These are phyloP conservation scores for Penicillium mononematosum DNA, from an alignment of 495 filamentous ascomycete genomes.

Conservation along the genomic window DNA sequence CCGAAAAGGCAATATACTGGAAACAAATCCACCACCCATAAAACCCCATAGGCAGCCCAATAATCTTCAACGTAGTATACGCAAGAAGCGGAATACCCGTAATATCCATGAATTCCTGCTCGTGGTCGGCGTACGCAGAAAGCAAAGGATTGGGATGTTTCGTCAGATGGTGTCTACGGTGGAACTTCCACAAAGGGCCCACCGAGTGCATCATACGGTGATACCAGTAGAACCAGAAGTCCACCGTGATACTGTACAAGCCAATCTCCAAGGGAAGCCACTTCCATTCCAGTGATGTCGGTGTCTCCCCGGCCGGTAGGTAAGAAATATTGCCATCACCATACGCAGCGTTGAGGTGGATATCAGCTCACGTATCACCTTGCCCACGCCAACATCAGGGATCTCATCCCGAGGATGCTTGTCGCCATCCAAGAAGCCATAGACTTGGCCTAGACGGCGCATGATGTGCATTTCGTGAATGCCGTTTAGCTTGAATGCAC, in stretches of 20 bases:
- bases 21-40: constrained; percentile 35
- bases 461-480: constrained; percentile 31
- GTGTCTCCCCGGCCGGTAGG: constrained; percentile 39
- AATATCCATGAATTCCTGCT: constrained; percentile 34
- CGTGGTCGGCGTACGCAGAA: constrained; percentile 30
- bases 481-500: constrained; percentile 25
- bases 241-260: constrained; percentile 28
- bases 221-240: constrained; percentile 36
- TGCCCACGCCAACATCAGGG: constrained; percentile 27
- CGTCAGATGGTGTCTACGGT: constrained; percentile 30
- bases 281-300: constrained; percentile 18
- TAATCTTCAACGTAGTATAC: constrained; percentile 23
- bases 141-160: constrained; percentile 33
- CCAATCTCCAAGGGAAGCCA: constrained; percentile 31
- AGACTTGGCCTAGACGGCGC: constrained; percentile 26
- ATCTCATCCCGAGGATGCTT: constrained; percentile 31
- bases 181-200: constrained; percentile 27
- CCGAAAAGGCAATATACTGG: constrained; percentile 33
- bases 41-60: constrained; percentile 30
- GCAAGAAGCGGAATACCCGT: constrained; percentile 28
- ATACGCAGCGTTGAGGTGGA: constrained; percentile 26
- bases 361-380: constrained; percentile 27
- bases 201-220: constrained; percentile 30
- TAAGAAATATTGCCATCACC: constrained; percentile 25
- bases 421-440: constrained; percentile 33